Base-by-base conservation (phyloP, 805 yeast species). In the Saccharomycopsis fibuligera region DNA sequence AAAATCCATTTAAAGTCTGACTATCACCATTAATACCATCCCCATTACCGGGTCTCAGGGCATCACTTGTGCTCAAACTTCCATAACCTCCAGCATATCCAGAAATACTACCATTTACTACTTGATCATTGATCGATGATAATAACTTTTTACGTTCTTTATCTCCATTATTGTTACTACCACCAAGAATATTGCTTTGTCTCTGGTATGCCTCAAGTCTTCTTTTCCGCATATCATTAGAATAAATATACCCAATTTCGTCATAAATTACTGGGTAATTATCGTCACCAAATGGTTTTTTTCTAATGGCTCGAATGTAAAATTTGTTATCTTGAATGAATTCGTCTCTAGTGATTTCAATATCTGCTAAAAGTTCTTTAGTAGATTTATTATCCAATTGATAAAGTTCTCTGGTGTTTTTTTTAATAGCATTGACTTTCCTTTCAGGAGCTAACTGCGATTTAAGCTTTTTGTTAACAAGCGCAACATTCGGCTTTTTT, bases 261-360 rank as follows among this genome's bases (percentile, higher is more conserved):
- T 63, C 66, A 36, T 56, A 62, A 8, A 63, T 63, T 33, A 73
- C 70, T 0, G 75, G 76, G 45, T 68, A 73, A 47, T 73, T 71
- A 45, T 66, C 60, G 48, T 66, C 68, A 1, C 69, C 70, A 36
- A 61, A 60, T 5, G 74, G 66, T 37, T 64, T 60, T 17, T 64
- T 67, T 5, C 56, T 55, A 48, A 62, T 66, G 1, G 65, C 72
- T 42, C 54, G 57, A 17, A 50, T 56, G 47, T 67, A 73, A 2
- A 67, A 50, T 17, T 56, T 57, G 3, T 67, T 68, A 50, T 72
- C 76, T 44, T 50, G 54, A 0, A 58, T 56, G 43, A 66, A 65
- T 9, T 68, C 72, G 1, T 59, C 60, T 36, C 49, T 54, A 35
- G 44, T 46, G 45, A 35, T 42, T 5, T 14, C 47, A 35, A 54